Conservation (phyloP, 345 rosid genomes). For the Eucalyptus erythrocorys region DNA sequence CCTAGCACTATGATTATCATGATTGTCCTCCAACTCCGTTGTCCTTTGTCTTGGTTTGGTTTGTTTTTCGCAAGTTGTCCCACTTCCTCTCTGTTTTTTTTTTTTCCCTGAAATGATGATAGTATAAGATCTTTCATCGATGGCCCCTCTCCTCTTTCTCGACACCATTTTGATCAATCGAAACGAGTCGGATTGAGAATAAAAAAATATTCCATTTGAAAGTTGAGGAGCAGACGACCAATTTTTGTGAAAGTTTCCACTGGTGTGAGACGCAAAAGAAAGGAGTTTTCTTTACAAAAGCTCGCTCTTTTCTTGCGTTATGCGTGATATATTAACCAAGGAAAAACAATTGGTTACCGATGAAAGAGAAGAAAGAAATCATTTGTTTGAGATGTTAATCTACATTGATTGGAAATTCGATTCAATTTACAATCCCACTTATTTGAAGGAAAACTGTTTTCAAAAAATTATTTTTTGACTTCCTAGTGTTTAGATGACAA, state of each 20-base stretch:
- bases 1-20: background rate
- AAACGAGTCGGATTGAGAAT: background rate
- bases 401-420: background rate
- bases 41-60: background rate
- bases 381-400: background rate
- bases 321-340: background rate
- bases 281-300: background rate
- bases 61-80: background rate
- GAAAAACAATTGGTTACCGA: background rate
- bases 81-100: background rate
- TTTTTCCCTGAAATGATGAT: background rate
- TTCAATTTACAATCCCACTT: background rate
- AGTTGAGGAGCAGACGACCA: background rate
- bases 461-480: background rate
- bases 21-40: background rate
- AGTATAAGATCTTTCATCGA: background rate
- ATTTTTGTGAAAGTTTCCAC: background rate
- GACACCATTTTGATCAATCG: background rate
- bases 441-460: background rate
- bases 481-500: background rate
- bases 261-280: background rate
- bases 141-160: background rate
- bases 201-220: background rate
- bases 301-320: background rate
- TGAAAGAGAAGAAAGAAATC: background rate